These are phyloP conservation scores for Ceratobasidium sp. DNA, from an alignment of 1,284 basidiomycete species.

Conservation along the genomic window DNA sequence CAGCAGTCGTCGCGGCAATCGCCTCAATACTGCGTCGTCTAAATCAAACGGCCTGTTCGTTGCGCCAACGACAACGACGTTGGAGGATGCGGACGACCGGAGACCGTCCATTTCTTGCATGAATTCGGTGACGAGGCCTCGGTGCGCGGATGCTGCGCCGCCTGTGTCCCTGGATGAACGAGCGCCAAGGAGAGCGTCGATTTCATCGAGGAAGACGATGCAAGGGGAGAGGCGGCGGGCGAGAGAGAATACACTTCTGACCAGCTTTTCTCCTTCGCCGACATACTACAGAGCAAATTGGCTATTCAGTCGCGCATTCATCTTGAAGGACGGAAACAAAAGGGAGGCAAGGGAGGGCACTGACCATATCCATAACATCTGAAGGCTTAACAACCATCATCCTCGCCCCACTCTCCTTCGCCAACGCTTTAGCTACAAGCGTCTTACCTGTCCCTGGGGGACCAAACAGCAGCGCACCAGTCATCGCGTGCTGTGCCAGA, in stretches of 20 bases:
- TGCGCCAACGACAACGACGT: conserved; percentile 92
- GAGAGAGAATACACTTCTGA: conserved; percentile 89
- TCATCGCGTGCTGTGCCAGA: conserved; percentile 88
- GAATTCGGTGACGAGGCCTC: conserved; percentile 89
- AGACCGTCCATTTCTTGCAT: conserved; percentile 99
- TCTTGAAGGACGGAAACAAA: background rate
- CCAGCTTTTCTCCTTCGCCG: conserved; percentile 94
- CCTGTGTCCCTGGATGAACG: conserved; percentile 84
- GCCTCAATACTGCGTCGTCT: conserved; percentile 85
- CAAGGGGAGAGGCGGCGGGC: conserved; percentile 90
- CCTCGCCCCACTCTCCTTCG: conserved; percentile 88
- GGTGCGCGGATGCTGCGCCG: conserved; percentile 79
- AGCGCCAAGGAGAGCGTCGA: conserved; percentile 92
- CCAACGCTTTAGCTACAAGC: conserved; percentile 87
- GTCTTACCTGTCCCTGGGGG: conserved; percentile 94
- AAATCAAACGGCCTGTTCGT: conserved; percentile 89
- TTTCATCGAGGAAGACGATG: conserved; percentile 95
- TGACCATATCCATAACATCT: conserved; percentile 89
- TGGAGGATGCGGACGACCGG: conserved; percentile 79
- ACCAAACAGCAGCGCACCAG: conserved; percentile 87
- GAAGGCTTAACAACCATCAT: conserved; percentile 88
- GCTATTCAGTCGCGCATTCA: conserved; percentile 27
- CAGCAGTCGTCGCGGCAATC: conserved; percentile 82
- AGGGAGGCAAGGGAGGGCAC: conserved; percentile 49
- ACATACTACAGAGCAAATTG: conserved; percentile 70